These are phyloP conservation scores for Rosa persica DNA, from an alignment of 306 rosid species.

Conservation along the genomic window DNA sequence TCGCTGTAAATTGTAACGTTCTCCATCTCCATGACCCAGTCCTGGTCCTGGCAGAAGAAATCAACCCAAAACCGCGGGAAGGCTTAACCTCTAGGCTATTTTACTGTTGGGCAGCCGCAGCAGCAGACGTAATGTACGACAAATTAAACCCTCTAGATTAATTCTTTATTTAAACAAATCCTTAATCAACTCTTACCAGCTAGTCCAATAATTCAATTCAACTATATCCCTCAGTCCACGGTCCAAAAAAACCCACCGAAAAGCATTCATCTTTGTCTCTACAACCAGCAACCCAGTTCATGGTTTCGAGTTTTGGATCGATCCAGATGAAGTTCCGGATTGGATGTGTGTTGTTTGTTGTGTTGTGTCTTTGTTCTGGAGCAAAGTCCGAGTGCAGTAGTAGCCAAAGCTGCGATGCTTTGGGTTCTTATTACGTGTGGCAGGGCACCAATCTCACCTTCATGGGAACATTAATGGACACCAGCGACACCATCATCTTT, in stretches of 20 bases:
- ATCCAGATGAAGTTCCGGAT: constrained; percentile 44
- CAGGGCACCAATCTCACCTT: neutral
- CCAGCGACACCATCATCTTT: constrained; percentile 5
- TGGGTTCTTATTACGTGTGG: constrained; percentile 52
- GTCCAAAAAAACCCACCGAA: constrained; percentile 7
- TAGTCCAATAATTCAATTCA: neutral
- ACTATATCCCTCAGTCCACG: neutral
- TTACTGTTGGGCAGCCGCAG: neutral
- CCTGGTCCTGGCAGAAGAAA: neutral
- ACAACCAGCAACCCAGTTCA: constrained; percentile 7
- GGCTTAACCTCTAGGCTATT: neutral
- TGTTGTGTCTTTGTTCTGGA: constrained; percentile 19
- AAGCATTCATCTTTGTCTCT: neutral
- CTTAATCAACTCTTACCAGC: neutral
- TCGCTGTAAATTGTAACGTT: neutral
- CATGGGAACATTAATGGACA: constrained; percentile 14
- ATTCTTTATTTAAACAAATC: neutral
- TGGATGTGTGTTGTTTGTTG: constrained; percentile 28
- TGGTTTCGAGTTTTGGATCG: constrained; percentile 1
- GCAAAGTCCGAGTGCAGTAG: constrained; percentile 57
- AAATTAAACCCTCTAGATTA: neutral
- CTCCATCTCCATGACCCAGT: neutral
- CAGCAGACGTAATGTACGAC: neutral
- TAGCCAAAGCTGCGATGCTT: constrained; percentile 52
- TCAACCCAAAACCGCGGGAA: constrained; percentile 11